Evolutionary conservation across 306 rosid species (phyloP).

Genomic region (Betula pendula): DNA sequence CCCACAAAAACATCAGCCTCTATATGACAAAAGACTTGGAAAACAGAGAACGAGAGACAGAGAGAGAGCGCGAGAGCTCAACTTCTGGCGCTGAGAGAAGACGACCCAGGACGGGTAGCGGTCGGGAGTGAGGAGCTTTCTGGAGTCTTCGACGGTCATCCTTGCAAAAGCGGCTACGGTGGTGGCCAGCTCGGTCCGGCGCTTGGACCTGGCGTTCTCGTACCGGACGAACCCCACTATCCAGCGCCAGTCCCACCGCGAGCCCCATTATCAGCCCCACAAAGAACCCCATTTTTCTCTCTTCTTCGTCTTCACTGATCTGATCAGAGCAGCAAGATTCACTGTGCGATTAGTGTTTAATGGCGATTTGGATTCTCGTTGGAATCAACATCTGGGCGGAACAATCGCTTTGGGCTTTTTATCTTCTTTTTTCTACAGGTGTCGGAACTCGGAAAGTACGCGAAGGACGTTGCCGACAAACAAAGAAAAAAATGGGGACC

Average conservation of each 20-base stretch:
- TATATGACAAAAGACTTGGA: not conserved
- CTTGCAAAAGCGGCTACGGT: slow-evolving; percentile 76
- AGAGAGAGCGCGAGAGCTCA: slow-evolving; percentile 49
- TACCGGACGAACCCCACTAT: slow-evolving; percentile 60
- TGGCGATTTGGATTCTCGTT: not conserved
- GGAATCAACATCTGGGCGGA: slow-evolving; percentile 8
- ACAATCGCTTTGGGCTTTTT: not conserved
- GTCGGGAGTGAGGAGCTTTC: slow-evolving; percentile 76
- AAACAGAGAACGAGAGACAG: not conserved
- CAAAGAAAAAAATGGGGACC: no score
- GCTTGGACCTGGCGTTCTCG: slow-evolving; percentile 68
- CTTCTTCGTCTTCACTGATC: not conserved
- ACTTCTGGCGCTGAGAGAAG: slow-evolving; percentile 79
- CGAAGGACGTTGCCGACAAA: not conserved
- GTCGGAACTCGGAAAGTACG: not conserved
- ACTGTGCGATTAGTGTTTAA: not conserved
- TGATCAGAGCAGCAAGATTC: not conserved
- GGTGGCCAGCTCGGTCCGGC: slow-evolving; percentile 69
- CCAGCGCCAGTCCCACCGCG: slow-evolving; percentile 53
- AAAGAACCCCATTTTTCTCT: slow-evolving; percentile 61
- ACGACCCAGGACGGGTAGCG: slow-evolving; percentile 92
- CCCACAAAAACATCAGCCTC: slow-evolving; percentile 16
- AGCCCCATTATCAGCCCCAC: slow-evolving; percentile 71
- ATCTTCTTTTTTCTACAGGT: not conserved
- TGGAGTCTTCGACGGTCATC: slow-evolving; percentile 84